Evolutionary conservation across 768 basidiomycete species (phyloP).

Genomic region (Kwoniella sp.): DNA sequence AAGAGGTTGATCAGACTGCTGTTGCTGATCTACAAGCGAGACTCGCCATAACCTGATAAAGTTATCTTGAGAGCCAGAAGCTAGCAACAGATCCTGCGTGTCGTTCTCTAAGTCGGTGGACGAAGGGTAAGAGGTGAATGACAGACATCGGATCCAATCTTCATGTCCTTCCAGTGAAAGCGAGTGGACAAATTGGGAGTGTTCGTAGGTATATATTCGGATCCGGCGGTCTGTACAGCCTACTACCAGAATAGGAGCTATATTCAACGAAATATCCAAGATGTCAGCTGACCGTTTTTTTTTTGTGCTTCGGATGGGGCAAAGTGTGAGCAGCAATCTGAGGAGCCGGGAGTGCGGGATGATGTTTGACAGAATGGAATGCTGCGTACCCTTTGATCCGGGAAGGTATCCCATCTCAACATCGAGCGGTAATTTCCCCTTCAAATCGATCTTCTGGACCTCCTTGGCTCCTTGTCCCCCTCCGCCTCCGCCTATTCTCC

Average conservation of each 20-base stretch:
- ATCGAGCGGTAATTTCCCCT: constrained; percentile 74
- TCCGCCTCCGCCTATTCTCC: constrained; percentile 59
- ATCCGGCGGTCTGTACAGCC: constrained; percentile 79
- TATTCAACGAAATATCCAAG: constrained; percentile 31
- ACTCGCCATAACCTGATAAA: constrained; percentile 93
- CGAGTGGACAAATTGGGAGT: constrained; percentile 14
- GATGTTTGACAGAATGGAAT: neutral
- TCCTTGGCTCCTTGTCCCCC: constrained; percentile 35
- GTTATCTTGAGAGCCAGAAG: constrained; percentile 92
- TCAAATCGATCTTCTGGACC: constrained; percentile 66
- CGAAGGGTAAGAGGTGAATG: constrained; percentile 60
- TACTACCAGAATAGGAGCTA: constrained; percentile 70
- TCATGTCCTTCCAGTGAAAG: constrained; percentile 71
- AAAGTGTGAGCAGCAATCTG: too few species aligned
- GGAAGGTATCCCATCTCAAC: constrained; percentile 70
- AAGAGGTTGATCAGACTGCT: too few species aligned
- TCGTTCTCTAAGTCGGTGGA: neutral
- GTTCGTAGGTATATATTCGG: constrained; percentile 67
- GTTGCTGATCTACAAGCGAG: constrained; percentile 58
- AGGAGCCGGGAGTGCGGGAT: too few species aligned
- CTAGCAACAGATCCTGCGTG: constrained; percentile 64
- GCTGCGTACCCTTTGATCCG: constrained; percentile 64
- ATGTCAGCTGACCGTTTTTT: neutral
- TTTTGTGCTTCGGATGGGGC: neutral
- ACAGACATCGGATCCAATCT: constrained; percentile 88